Percentiles rank a stretch among this genome's conserved stretches.
These are phyloP conservation scores for Pholiota microspora DNA, from an alignment of 768 basidiomycete genomes.

Conservation along the genomic window DNA sequence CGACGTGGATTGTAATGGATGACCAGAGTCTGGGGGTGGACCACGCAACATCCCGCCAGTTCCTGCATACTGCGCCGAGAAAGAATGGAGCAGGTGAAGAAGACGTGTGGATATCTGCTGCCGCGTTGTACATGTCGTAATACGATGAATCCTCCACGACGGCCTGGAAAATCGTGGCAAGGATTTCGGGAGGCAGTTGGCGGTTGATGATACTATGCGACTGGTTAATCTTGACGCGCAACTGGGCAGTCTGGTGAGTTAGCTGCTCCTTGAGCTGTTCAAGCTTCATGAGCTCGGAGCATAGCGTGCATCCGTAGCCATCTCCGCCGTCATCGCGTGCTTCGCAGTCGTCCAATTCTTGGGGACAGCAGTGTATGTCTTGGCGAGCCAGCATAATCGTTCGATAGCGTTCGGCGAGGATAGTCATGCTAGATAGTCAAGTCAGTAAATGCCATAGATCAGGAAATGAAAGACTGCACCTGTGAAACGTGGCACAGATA, in stretches of 20 bases:
- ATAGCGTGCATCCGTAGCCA: conserved; percentile 2
- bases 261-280: conserved; percentile 2
- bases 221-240: conserved; percentile 5
- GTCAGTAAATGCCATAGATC: not conserved
- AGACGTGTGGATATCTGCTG: not conserved
- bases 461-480: not conserved
- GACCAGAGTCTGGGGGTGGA: conserved; percentile 11
- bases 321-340: not conserved
- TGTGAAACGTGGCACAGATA: not conserved
- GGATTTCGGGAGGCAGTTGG: conserved; percentile 2
- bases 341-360: not conserved
- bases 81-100: not conserved
- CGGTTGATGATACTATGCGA: conserved; percentile 2
- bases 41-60: conserved; percentile 13
- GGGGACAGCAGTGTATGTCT: not conserved
- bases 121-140: not conserved
- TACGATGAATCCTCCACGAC: not conserved
- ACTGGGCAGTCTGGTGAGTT: not conserved
- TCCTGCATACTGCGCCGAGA: conserved; percentile 11
- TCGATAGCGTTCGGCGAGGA: not conserved
- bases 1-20: not conserved
- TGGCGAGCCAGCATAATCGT: not conserved
- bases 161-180: conserved; percentile 1
- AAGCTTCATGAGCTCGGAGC: not conserved
- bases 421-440: not conserved